These are phyloP conservation scores for Alternaria gaisen DNA, from an alignment of 2,329 filamentous ascomycete species.

Conservation along the genomic window DNA sequence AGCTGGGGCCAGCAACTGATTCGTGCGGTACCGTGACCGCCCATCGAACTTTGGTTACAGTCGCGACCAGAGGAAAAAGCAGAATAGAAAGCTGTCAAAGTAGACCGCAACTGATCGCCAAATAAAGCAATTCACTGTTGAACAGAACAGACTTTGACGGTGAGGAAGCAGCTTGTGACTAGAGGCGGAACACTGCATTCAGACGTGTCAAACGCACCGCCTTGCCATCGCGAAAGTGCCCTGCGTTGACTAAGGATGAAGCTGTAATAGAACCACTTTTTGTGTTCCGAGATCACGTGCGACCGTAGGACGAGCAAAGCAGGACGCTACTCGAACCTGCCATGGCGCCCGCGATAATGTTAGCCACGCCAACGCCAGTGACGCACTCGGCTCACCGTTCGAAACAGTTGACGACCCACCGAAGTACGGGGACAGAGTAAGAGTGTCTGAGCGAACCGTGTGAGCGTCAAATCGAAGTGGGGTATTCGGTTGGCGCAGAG, in stretches of 20 bases:
- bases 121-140: slow-evolving; percentile 19
- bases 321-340: slow-evolving; percentile 2
- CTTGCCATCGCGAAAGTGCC: slow-evolving; percentile 2
- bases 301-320: neutral
- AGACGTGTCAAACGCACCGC: slow-evolving; percentile 13
- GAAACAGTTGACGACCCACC: slow-evolving; percentile 10
- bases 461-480: slow-evolving; percentile 4
- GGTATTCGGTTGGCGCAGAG: slow-evolving; percentile 5
- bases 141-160: slow-evolving; percentile 1
- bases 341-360: slow-evolving; percentile 14
- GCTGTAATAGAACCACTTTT: slow-evolving; percentile 20
- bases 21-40: slow-evolving; percentile 15
- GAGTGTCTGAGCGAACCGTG: slow-evolving; percentile 5
- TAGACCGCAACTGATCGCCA: slow-evolving; percentile 27
- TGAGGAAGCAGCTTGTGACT: slow-evolving; percentile 4
- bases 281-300: slow-evolving; percentile 10
- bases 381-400: slow-evolving; percentile 19
- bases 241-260: slow-evolving; percentile 13
- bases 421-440: slow-evolving; percentile 4
- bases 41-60: slow-evolving; percentile 5
- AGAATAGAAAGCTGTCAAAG: slow-evolving; percentile 16
- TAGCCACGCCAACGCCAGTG: slow-evolving; percentile 17
- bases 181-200: neutral
- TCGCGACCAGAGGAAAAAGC: slow-evolving; percentile 14
- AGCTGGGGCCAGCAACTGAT: slow-evolving; percentile 1